phyloP scores from a whole-genome alignment of 2,329 filamentous ascomycete species.

The Colletotrichum destructivum region DNA sequence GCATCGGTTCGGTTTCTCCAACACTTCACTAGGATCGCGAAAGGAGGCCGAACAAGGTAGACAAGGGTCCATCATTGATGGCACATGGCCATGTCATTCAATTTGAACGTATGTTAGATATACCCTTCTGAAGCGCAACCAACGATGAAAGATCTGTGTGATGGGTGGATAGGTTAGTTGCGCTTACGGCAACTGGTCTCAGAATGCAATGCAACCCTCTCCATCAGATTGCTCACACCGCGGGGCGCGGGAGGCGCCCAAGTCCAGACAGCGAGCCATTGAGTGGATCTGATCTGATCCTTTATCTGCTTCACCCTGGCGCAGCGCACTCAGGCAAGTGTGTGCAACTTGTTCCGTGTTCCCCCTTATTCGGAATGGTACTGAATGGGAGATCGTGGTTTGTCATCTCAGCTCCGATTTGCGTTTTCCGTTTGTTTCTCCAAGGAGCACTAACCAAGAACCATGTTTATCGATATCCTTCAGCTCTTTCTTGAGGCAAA shows the following conservation, averaged over 20 bases:
- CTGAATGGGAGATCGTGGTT: background rate
- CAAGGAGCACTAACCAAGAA: slow-evolving; percentile 1
- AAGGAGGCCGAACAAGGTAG: slow-evolving; percentile 3
- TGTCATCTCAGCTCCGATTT: slow-evolving; percentile 14
- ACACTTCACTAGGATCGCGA: background rate
- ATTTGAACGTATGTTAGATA: background rate
- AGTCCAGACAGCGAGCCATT: slow-evolving; percentile 10
- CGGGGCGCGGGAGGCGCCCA: slow-evolving; percentile 17
- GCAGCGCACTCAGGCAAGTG: slow-evolving; percentile 5
- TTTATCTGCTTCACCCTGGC: slow-evolving; percentile 20
- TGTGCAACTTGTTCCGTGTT: background rate
- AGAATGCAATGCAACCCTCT: slow-evolving; percentile 27
- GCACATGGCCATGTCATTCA: background rate
- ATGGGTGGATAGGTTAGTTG: slow-evolving; percentile 14
- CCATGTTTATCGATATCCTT: background rate
- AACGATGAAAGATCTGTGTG: slow-evolving; percentile 1
- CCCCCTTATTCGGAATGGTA: slow-evolving; percentile 20
- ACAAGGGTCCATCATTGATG: background rate
- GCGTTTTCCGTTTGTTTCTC: slow-evolving; percentile 3
- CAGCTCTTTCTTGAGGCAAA: slow-evolving; percentile 7
- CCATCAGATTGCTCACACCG: slow-evolving; percentile 15
- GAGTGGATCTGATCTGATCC: slow-evolving; percentile 19
- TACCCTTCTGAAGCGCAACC: slow-evolving; percentile 14
- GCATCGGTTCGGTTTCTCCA: slow-evolving; percentile 6
- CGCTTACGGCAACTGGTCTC: slow-evolving; percentile 12